Evolutionary conservation across 2,329 filamentous ascomycete species (phyloP), one percentile per base, ranked within the genome.

Genomic region (Ustulina deusta): DNA sequence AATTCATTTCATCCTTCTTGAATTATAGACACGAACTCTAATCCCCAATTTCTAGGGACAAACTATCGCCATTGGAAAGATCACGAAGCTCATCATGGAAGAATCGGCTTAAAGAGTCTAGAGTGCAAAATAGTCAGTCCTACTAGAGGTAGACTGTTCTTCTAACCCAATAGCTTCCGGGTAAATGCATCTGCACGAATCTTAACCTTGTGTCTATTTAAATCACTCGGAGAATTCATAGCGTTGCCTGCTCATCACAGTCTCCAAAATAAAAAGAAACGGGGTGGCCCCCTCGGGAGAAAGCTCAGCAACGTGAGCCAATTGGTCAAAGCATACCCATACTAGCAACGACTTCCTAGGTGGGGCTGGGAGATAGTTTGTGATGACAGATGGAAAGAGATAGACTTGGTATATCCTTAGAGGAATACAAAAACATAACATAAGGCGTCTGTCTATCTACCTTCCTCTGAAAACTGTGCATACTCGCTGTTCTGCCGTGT

Each of bases 41-140:
- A 78, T 78, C 59, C 74, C 38, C 25, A 63, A 27, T 71, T 59
- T 78, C 62, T 78, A 98, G 90, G 96, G 96, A 76, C 95, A 98
- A 92, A 99, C 96, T 0, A 97, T 99, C 84, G 96, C 96, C 64
- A 99, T 99, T 83, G 96, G 96, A 78, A 99, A 99, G 88, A 97
- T 99, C 80, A 97, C 93, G 68, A 97, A 94, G 87, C 87, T 99
- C 71, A 85, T 89, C 75, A 82, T 78, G 7, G 80, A 83, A 20
- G 79, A 80, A 0, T 55, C 75, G 60, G 72, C 73, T 57, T 76
- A 74, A 57, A 63, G n/a, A 15, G 13, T 5, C 11, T 36, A 13
- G 4, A 25, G 10, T 38, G 32, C n/a, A 36, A 15, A 22, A 6
- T n/a, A 51, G 22, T 51, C 32, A 17, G n/a, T 54, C 48, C 9